Percentiles rank a stretch among this genome's conserved stretches.
Conservation (phyloP, 345 rosid genomes). For the Hibiscus trionum region DNA sequence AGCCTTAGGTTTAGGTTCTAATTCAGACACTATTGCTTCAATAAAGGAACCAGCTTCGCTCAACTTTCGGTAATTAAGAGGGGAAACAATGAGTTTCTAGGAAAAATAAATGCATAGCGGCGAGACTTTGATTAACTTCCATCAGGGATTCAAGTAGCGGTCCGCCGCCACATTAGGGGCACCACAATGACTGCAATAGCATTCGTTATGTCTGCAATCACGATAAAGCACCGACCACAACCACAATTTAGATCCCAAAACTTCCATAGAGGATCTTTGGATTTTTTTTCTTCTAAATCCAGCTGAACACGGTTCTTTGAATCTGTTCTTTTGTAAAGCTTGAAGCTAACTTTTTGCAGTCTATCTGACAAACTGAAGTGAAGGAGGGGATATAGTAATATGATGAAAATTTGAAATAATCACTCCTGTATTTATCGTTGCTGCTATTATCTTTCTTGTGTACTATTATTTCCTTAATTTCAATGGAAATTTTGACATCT, state of each 20-base stretch:
- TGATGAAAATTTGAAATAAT: neutral
- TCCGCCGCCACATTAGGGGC: no score
- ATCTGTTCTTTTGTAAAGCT: neutral
- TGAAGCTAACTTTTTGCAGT: neutral
- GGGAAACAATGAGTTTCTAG: neutral
- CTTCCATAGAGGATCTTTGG: neutral
- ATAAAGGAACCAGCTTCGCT: neutral
- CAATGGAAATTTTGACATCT: neutral
- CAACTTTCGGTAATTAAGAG: neutral
- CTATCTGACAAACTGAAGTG: neutral
- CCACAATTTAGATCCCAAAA: neutral
- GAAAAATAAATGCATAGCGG: neutral
- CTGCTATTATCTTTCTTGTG: neutral
- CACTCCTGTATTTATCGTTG: neutral
- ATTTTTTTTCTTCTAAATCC: neutral
- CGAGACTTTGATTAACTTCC: neutral
- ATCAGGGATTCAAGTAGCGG: no score
- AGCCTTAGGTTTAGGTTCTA: neutral
- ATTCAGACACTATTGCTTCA: neutral
- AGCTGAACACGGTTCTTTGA: neutral
- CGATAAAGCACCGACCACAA: no score
- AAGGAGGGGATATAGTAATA: neutral
- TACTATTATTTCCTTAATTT: neutral
- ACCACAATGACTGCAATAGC: no score
- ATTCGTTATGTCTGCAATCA: no score